Base-by-base conservation (phyloP, 2,329 filamentous ascomycete species). In the Leptographium galeiforme region DNA sequence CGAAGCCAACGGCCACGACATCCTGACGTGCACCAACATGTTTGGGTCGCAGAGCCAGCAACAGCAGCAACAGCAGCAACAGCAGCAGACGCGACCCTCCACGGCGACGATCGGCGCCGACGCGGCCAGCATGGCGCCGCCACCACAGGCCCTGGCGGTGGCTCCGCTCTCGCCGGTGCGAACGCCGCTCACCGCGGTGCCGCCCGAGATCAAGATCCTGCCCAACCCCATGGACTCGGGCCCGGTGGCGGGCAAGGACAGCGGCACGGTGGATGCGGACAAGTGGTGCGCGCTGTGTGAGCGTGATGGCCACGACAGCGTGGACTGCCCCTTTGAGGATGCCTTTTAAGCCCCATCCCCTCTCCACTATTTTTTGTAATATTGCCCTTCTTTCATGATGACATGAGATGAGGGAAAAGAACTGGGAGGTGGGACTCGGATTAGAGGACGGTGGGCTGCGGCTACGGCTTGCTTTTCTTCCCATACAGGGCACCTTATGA, bases 281-380 rank as follows among this genome's bases (percentile, higher is more conserved):
- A 96, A 95, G 70, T 98, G 93, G 93, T 98, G 93, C 68, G 93
- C 93, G 16, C 75, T 97, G 46, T 98, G 93, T 66, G 93, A 98
- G 73, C 82, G 88, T 57, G 93, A 98, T 63, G 93, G 93, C 14
- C 93, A 98, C 66, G 87, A 96, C 68, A 96, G 91, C 63, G 90
- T 95, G 57, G 89, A 94, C 67, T 95, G 90, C 68, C 89, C 90
- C 13, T 86, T 95, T 68, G 90, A 95, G 70, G 89, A 94, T 67
- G 82, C 81, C 34, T 86, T 84, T 59, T 84, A 71, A 51, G 13
- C 16, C 19, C 6, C 10, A 18, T 8, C 16, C 6, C 32, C 32
- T 48, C n/a, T 16, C 16, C 18, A 33, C 30, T 48, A 45, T 16
- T 12, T 36, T 14, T 48, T 48, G 32, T 48, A 48, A 48, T 48